These are phyloP conservation scores for Neonectria coccinea DNA, from an alignment of 2,329 filamentous ascomycete genomes.

Conservation along the genomic window DNA sequence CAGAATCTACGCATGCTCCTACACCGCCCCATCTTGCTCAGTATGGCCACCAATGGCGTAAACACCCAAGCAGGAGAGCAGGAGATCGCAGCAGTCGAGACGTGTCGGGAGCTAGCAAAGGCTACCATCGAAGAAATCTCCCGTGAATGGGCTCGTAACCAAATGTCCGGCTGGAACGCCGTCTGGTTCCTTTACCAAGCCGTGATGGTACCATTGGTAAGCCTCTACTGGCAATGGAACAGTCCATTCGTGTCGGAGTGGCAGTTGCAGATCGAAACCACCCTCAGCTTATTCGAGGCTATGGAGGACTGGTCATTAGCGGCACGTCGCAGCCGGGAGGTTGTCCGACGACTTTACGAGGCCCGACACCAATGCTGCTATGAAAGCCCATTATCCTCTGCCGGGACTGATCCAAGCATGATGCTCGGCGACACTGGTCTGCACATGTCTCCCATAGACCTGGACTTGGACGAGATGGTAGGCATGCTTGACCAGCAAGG, in stretches of 20 bases:
- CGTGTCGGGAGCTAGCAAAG: slow-evolving; percentile 76
- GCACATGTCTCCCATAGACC: slow-evolving; percentile 64
- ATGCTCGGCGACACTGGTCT: slow-evolving; percentile 59
- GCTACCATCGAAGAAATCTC: slow-evolving; percentile 80
- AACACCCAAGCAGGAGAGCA: slow-evolving; percentile 66
- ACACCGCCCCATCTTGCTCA: slow-evolving; percentile 78
- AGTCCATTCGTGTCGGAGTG: slow-evolving; percentile 62
- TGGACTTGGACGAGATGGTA: slow-evolving; percentile 65
- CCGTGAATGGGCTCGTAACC: slow-evolving; percentile 75
- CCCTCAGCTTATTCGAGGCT: slow-evolving; percentile 70
- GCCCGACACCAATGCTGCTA: slow-evolving; percentile 51
- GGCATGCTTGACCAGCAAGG: slow-evolving; percentile 65
- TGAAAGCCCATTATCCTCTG: slow-evolving; percentile 58
- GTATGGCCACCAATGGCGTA: slow-evolving; percentile 63
- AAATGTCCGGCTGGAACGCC: slow-evolving; percentile 84
- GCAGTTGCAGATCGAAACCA: slow-evolving; percentile 68
- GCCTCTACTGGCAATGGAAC: slow-evolving; percentile 75
- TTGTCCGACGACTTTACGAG: slow-evolving; percentile 73
- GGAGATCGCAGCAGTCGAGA: slow-evolving; percentile 75
- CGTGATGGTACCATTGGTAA: slow-evolving; percentile 81
- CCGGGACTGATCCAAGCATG: slow-evolving; percentile 61
- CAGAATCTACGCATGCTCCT: slow-evolving; percentile 82
- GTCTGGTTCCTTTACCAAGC: slow-evolving; percentile 87
- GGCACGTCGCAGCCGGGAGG: slow-evolving; percentile 71
- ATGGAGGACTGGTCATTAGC: slow-evolving; percentile 75